Evolutionary conservation across 345 rosid species (phyloP).

Genomic region (Camelina hispida): DNA sequence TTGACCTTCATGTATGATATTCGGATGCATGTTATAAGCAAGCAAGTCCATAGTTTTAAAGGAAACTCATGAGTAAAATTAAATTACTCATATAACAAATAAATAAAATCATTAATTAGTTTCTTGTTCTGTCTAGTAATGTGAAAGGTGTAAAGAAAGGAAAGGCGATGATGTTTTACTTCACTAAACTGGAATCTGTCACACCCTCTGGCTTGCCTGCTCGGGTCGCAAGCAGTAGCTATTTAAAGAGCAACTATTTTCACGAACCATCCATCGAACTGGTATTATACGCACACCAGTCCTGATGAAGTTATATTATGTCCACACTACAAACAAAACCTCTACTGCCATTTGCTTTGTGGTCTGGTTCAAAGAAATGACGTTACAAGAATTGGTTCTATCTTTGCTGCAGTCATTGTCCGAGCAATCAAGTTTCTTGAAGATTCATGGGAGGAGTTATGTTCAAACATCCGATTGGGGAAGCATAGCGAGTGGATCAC

Average conservation of each 20-base stretch:
- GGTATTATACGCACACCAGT: constrained; percentile 66
- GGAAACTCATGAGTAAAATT: neutral
- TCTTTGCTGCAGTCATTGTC: constrained; percentile 75
- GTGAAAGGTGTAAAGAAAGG: constrained; percentile 76
- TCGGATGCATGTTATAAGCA: constrained; percentile 75
- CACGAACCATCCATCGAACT: constrained; percentile 70
- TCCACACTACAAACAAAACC: constrained; percentile 75
- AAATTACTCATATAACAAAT: neutral
- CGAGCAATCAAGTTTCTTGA: constrained; percentile 75
- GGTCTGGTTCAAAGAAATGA: constrained; percentile 66
- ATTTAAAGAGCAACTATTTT: constrained; percentile 75
- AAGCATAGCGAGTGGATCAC: constrained; percentile 69
- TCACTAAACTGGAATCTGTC: constrained; percentile 63
- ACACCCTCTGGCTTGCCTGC: constrained; percentile 78
- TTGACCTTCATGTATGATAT: constrained; percentile 76
- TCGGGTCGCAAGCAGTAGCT: constrained; percentile 76
- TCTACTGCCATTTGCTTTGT: constrained; percentile 79
- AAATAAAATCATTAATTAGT: neutral
- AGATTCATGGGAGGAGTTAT: constrained; percentile 67
- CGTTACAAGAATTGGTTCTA: constrained; percentile 72
- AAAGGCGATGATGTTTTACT: constrained; percentile 72
- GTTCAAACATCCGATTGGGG: constrained; percentile 64
- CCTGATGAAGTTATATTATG: constrained; percentile 80
- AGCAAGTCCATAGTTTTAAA: constrained; percentile 45
- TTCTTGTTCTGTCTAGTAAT: constrained; percentile 45